A percentile compares a stretch with the other conserved stretches of the same genome.
These are phyloP conservation scores for Clarkia xantiana DNA, from an alignment of 345 rosid species.

Conservation along the genomic window DNA sequence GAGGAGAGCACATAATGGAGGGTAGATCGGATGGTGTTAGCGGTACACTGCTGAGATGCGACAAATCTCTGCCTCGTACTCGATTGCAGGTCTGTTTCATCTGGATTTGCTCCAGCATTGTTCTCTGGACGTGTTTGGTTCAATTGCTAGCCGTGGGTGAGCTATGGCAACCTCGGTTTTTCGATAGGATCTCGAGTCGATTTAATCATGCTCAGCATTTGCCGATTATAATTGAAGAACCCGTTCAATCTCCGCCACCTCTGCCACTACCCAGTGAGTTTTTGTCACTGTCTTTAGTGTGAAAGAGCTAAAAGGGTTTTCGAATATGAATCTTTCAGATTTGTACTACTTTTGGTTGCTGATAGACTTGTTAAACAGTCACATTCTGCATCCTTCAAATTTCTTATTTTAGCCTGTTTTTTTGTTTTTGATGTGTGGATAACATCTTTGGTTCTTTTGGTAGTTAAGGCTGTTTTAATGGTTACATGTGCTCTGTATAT, in stretches of 20 bases:
- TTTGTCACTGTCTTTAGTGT: too few relatives aligned
- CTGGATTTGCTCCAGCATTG: conserved; percentile 74
- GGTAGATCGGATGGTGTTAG: conserved; percentile 38
- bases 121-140: conserved; percentile 95
- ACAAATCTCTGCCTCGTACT: conserved; percentile 47
- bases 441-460: too few relatives aligned
- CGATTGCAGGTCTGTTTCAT: conserved; percentile 76
- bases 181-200: conserved; percentile 35
- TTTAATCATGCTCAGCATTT: conserved; percentile 24
- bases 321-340: background rate
- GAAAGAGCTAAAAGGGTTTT: too few relatives aligned
- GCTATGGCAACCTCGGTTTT: conserved; percentile 67
- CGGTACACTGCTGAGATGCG: conserved; percentile 52
- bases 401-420: too few relatives aligned
- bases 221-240: conserved; percentile 20
- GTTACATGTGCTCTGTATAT: too few relatives aligned
- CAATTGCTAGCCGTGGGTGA: conserved; percentile 75
- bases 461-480: too few relatives aligned
- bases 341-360: too few relatives aligned
- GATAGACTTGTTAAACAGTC: too few relatives aligned
- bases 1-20: conserved; percentile 48
- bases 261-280: conserved; percentile 36
- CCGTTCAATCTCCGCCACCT: conserved; percentile 31
- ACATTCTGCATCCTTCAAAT: too few relatives aligned
- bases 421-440: too few relatives aligned